These are phyloP conservation scores for Sequoiadendron giganteum DNA, from an alignment of 75 land plant species.

Conservation along the genomic window DNA sequence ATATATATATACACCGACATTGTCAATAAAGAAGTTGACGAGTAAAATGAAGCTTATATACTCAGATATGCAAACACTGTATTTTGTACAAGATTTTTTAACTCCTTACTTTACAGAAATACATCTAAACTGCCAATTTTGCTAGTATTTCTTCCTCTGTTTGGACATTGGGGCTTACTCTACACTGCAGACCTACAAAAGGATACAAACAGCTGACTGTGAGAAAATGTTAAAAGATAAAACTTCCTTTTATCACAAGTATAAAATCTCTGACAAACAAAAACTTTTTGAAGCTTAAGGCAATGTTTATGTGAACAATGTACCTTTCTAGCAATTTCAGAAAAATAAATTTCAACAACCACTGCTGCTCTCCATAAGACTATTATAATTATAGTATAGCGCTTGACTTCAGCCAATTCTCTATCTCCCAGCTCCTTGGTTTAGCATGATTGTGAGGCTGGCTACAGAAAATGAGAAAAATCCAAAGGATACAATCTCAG, in stretches of 20 bases:
- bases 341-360: neutral
- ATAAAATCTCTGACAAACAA: neutral
- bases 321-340: constrained; percentile 1
- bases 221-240: neutral
- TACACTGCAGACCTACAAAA: constrained; percentile 3
- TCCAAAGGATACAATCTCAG: neutral
- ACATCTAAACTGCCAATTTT: neutral
- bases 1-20: constrained; percentile 3
- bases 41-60: constrained; percentile 9
- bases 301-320: neutral
- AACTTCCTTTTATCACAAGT: neutral
- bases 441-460: constrained; percentile 4
- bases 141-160: constrained; percentile 11
- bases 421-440: constrained; percentile 32
- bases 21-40: neutral
- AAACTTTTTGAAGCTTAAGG: neutral
- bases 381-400: constrained; percentile 18
- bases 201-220: neutral
- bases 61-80: neutral
- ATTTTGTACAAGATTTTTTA: constrained; percentile 2
- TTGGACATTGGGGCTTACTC: neutral
- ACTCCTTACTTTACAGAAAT: constrained; percentile 2
- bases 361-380: neutral
- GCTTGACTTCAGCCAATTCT: constrained; percentile 16
- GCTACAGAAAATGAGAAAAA: neutral